phyloP scores from a whole-genome alignment of 2,329 filamentous ascomycete genomes.

The Phaeosphaeria sp. region DNA sequence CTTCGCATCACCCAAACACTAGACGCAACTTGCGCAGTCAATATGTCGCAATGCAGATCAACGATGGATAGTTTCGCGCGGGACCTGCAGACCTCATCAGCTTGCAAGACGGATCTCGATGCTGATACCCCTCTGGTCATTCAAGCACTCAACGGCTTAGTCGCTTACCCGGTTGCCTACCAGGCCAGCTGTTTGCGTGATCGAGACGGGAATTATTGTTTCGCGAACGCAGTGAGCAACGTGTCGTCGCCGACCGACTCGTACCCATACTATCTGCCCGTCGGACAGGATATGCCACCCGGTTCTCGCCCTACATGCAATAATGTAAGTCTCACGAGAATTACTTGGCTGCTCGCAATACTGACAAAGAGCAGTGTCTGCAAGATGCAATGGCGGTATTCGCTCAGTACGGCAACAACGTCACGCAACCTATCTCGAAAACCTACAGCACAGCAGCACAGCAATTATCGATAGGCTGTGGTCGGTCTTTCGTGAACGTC shows the following conservation, averaged over 20 bases:
- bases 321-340: constrained; percentile 25
- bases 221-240: constrained; percentile 84
- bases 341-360: neutral
- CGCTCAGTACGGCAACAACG: constrained; percentile 70
- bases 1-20: constrained; percentile 77
- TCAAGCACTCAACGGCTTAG: constrained; percentile 76
- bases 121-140: constrained; percentile 72
- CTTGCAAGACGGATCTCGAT: constrained; percentile 76
- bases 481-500: constrained; percentile 60
- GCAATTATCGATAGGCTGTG: constrained; percentile 72
- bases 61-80: constrained; percentile 70
- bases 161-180: constrained; percentile 79
- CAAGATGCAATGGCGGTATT: constrained; percentile 83
- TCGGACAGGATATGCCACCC: constrained; percentile 74
- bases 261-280: constrained; percentile 84
- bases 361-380: constrained; percentile 61
- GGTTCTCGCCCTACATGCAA: constrained; percentile 75
- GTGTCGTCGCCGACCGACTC: constrained; percentile 70
- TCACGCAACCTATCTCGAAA: constrained; percentile 68
- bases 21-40: constrained; percentile 76
- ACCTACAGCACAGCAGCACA: constrained; percentile 76
- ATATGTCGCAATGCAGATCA: constrained; percentile 68
- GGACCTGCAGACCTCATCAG: constrained; percentile 65
- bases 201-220: constrained; percentile 72
- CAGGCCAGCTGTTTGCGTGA: constrained; percentile 80